Evolutionary conservation across 108 stramenopile species (phyloP).

Genomic region (Skeletonema grethae): DNA sequence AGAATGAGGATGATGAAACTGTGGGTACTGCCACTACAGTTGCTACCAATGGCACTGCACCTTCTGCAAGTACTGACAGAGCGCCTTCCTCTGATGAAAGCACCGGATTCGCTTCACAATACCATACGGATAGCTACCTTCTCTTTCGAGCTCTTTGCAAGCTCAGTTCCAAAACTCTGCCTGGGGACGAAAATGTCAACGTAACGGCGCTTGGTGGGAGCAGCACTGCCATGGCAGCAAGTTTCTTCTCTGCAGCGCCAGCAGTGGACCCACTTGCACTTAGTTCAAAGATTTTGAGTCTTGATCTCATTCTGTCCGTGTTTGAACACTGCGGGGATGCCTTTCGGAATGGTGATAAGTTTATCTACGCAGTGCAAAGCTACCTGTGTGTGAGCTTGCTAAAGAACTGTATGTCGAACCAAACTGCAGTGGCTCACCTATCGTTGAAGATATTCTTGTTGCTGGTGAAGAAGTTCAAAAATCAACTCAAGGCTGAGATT

Average conservation of each 20-base stretch:
- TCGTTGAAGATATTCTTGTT: slow-evolving; percentile 94
- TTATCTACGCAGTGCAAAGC: slow-evolving; percentile 90
- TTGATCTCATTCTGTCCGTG: slow-evolving; percentile 90
- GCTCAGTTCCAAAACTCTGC: slow-evolving; percentile 85
- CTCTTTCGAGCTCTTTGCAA: slow-evolving; percentile 96
- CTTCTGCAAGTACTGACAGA: background rate
- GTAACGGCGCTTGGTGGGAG: slow-evolving; percentile 7
- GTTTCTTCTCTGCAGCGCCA: slow-evolving; percentile 44
- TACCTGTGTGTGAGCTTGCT: slow-evolving; percentile 93
- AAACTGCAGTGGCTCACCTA: slow-evolving; percentile 91
- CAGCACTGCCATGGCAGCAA: slow-evolving; percentile 20
- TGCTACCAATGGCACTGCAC: slow-evolving; percentile 20
- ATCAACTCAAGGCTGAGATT: slow-evolving; percentile 92
- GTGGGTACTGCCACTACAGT: slow-evolving; percentile 20
- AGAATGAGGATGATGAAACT: slow-evolving; percentile 22
- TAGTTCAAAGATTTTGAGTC: slow-evolving; percentile 87
- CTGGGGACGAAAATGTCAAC: slow-evolving; percentile 60
- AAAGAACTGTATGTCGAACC: slow-evolving; percentile 95
- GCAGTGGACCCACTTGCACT: slow-evolving; percentile 82
- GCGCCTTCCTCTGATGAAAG: slow-evolving; percentile 6
- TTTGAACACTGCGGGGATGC: slow-evolving; percentile 85
- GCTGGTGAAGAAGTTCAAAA: slow-evolving; percentile 92
- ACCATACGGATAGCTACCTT: slow-evolving; percentile 94
- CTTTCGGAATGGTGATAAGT: slow-evolving; percentile 84
- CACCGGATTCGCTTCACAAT: slow-evolving; percentile 73